Evolutionary conservation across 805 yeast genomes (phyloP), one percentile per base, ranked within the genome.

Genomic region (Candida boidinii): DNA sequence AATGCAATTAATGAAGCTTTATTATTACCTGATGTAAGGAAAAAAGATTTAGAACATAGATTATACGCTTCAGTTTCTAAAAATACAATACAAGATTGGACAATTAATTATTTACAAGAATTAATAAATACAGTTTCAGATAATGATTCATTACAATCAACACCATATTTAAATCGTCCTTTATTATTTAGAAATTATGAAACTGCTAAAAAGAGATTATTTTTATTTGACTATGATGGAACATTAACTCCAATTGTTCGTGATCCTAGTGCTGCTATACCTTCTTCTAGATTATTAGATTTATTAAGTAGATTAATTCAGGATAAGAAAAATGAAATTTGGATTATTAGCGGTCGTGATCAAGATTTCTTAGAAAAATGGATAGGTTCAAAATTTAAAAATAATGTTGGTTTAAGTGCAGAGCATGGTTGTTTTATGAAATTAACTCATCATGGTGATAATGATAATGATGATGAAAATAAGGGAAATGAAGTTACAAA

Each of bases 231-330:
- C 59, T 92, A 92, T 54, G 99, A 92, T 54, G 99, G 99, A 19
- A 92, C 99, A 1, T 66, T 92, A 44, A 86, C 98, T 0, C 97
- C 97, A 11, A 92, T 92, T 50, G 98, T 92, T 4, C 72, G 76
- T 25, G 97, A 92, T 46, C 99, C 99, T 2, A 86, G 90, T n/a
- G 96, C 97, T 0, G 98, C 98, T 0, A 82, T 92, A 26, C 98
- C 99, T 3, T 77, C 95, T 1, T 76, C 79, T 3, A 68, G 80
- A 43, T 64, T 92, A 28, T 66, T 73, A 34, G 56, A 64, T 7
- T 73, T 81, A 10, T 56, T 92, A 37, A 64, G 70, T 18, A 61
- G 65, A 20, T 64, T 92, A 33, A 66, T 80, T 2, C 64, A 66
- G 11, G 97, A 90, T 53, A 86, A 90, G 6, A 66, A 66, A 39